Evolutionary conservation across 441 rosid species (phyloP), one percentile per base, ranked within the genome.

Genomic region (Populus hybrid): DNA sequence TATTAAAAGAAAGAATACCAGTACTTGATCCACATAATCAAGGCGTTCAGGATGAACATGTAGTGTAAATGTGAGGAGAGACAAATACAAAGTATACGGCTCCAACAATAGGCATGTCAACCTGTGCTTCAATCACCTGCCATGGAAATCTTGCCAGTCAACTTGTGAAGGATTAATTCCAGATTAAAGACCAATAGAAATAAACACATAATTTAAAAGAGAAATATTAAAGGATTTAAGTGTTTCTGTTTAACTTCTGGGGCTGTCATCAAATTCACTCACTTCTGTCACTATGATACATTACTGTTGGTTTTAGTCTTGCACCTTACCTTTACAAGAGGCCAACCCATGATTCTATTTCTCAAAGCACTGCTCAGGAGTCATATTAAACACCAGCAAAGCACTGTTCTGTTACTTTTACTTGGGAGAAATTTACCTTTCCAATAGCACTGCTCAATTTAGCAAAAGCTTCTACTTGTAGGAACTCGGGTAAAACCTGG

Each of bases 21-120:
- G 82, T 71, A 95, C 97, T 91, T 91, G 95, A 84, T 94, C 98
- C n/a, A 97, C 99, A 85, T 96, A 96, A 85, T 96, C 99, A 71
- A 96, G 98, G 75, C 95, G 92, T 80, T 94, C 98, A 50, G 97
- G 99, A 81, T 96, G 99, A 74, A 96, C 97, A 75, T 87, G 95
- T 69, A 96, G 97, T 70, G 98, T 91, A 84, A 96, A 96, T 79
- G 94, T 94, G 70, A 96, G 98, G 79, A 96, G 98, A 72, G 96
- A 94, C 14, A 94, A 89, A 86, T 94, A 92, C 78, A 96, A 87
- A 74, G 97, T 91, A 79, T n/a, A 92, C 91, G 71, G 97, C 97
- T 87, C 95, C 96, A 77, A 90, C 86, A 80, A 90, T 86, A n/a
- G 98, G 95, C 99, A 96, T 96, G 82, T 94, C 95, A 72, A 82